These are phyloP conservation scores for Chenopodium formosanum DNA, from an alignment of 148 eudicot species.

Conservation along the genomic window DNA sequence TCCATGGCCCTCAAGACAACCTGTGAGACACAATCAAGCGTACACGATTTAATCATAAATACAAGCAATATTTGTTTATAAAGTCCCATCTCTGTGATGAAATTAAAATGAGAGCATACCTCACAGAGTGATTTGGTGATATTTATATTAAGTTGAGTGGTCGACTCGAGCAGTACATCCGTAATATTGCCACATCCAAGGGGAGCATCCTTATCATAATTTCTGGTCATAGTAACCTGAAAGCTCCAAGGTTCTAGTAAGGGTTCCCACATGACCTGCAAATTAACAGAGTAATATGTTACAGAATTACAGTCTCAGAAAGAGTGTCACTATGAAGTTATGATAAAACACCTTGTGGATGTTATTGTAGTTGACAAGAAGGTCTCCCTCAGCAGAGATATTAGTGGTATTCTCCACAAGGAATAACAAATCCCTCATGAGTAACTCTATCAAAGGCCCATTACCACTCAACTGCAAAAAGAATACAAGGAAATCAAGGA, in stretches of 20 bases:
- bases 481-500: neutral
- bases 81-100: neutral
- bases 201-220: slow-evolving; percentile 57
- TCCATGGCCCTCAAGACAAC: slow-evolving; percentile 63
- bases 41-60: neutral
- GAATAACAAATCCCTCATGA: slow-evolving; percentile 45
- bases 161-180: slow-evolving; percentile 56
- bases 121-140: slow-evolving; percentile 73
- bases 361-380: slow-evolving; percentile 81
- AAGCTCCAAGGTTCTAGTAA: slow-evolving; percentile 89
- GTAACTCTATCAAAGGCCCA: slow-evolving; percentile 76
- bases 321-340: slow-evolving; percentile 1
- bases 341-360: slow-evolving; percentile 66
- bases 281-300: slow-evolving; percentile 9
- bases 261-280: slow-evolving; percentile 96
- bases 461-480: slow-evolving; percentile 66
- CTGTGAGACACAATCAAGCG: slow-evolving; percentile 33
- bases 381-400: slow-evolving; percentile 50
- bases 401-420: slow-evolving; percentile 40
- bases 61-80: neutral
- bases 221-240: slow-evolving; percentile 46
- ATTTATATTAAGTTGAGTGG: slow-evolving; percentile 68
- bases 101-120: slow-evolving; percentile 36
- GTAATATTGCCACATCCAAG: slow-evolving; percentile 44
- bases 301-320: slow-evolving; percentile 4